Base-by-base conservation (phyloP, 75 land plant species). In the Larix kaempferi region DNA sequence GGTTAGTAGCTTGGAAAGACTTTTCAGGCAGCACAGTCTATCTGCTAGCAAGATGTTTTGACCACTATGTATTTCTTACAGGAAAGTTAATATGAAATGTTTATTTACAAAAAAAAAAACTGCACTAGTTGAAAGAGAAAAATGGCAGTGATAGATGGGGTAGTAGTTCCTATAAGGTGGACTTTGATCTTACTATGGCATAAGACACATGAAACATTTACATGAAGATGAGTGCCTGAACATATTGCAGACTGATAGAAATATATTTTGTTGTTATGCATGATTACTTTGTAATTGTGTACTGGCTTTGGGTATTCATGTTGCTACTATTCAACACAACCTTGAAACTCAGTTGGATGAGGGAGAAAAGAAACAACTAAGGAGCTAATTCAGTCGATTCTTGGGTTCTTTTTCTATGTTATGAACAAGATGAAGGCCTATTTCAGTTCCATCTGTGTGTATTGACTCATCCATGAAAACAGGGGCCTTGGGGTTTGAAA, bases 231-330 rank as follows among this genome's bases (percentile, higher is more conserved):
- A 25, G 27, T 15, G 33, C 33, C 33, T 62, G 65, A 27, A 29
- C 33, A 26, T 26, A 62, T 26, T 2, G 65, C 27, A 15, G 65
- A 15, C 65, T 62, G 65, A 62, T 62, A 62, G 33, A 29, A 29
- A 29, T 29, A 26, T 66, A 17, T 66, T 35, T 1, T 17, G 37
- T 33, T 44, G 56, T 26, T 25, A 39, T 54, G 79, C 79, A 83
- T 86, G 86, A 54, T 72, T 62, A 6, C 37, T 87, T 33, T 88
- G 89, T 81, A 82, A 77, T 41, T 88, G 89, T 41, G 80, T 84
- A 17, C 82, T 88, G 19, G 87, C 89, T 23, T 77, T 67, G 25
- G 60, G 76, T 44, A 64, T 86, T 21, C 63, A 81, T 41, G 84
- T 76, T 23, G 78, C 74, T 77, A 59, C 80, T 56, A 78, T 84